phyloP scores from a whole-genome alignment of 2,329 filamentous ascomycete genomes.

The Alternaria incomplexa region DNA sequence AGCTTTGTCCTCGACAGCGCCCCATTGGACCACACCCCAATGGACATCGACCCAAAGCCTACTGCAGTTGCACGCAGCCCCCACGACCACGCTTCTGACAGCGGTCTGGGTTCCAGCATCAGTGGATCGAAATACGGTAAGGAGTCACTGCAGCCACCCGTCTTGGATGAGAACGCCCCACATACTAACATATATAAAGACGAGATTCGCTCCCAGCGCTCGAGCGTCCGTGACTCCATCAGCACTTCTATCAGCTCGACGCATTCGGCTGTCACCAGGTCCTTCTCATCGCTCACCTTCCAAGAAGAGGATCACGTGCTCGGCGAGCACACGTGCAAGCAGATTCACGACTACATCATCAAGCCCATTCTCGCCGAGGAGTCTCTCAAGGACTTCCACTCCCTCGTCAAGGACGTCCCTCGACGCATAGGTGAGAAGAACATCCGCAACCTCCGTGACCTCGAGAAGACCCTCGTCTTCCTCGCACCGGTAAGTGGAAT shows the following conservation, averaged over 20 bases:
- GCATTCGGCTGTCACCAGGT: slow-evolving; percentile 53
- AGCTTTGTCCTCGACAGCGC: slow-evolving; percentile 51
- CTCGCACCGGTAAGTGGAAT: slow-evolving; percentile 87
- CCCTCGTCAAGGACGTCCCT: slow-evolving; percentile 78
- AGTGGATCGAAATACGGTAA: slow-evolving; percentile 59
- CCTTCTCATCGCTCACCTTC: slow-evolving; percentile 48
- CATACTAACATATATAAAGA: slow-evolving; percentile 47
- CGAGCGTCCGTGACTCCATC: slow-evolving; percentile 43
- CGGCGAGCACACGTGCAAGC: slow-evolving; percentile 71
- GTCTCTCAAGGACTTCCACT: slow-evolving; percentile 78
- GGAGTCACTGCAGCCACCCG: slow-evolving; percentile 23
- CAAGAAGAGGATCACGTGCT: slow-evolving; percentile 62
- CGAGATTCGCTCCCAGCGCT: slow-evolving; percentile 34
- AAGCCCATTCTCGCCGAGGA: slow-evolving; percentile 75
- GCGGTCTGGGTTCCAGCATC: slow-evolving; percentile 85
- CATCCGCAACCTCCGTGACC: slow-evolving; percentile 87
- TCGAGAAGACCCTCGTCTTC: slow-evolving; percentile 92
- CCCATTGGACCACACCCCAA: slow-evolving; percentile 41
- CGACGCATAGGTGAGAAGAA: slow-evolving; percentile 81
- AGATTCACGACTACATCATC: slow-evolving; percentile 81
- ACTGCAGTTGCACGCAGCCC: slow-evolving; percentile 43
- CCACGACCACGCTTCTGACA: slow-evolving; percentile 80
- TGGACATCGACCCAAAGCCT: slow-evolving; percentile 53
- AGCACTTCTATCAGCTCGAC: slow-evolving; percentile 46
- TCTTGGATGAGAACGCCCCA: slow-evolving; percentile 19